These are phyloP conservation scores for Inga leiocalycina DNA, from an alignment of 306 rosid genomes.

Conservation along the genomic window DNA sequence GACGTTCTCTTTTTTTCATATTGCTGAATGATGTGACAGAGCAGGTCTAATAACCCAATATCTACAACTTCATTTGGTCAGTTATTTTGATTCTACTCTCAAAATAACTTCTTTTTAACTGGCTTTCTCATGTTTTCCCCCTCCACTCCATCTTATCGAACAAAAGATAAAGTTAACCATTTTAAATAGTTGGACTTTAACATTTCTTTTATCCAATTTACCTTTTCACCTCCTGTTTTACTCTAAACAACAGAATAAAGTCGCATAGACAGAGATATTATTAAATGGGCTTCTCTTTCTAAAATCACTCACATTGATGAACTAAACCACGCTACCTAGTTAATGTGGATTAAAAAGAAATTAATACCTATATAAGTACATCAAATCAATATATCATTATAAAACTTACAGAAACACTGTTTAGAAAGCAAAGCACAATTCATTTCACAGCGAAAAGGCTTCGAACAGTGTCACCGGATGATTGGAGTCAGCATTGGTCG, in stretches of 20 bases:
- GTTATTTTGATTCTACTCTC: background rate
- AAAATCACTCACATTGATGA: background rate
- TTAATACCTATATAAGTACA: background rate
- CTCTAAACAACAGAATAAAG: background rate
- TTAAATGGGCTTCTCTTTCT: background rate
- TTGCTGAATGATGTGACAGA: slow-evolving; percentile 1
- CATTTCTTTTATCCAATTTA: background rate
- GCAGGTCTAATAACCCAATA: background rate
- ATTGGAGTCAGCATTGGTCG: background rate
- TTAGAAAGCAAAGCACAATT: background rate
- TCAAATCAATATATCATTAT: background rate
- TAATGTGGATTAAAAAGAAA: background rate
- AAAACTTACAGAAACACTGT: background rate
- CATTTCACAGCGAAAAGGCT: background rate
- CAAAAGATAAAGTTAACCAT: background rate
- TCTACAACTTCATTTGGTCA: background rate
- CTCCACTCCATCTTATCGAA: background rate
- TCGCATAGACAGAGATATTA: background rate
- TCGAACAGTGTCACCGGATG: background rate
- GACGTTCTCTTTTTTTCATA: background rate
- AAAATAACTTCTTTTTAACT: background rate
- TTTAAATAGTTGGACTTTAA: background rate
- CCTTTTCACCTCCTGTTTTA: background rate
- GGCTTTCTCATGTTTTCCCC: background rate
- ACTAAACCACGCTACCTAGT: background rate